Evolutionary conservation across 768 basidiomycete species (phyloP).

Genomic region (Trametes villosa): DNA sequence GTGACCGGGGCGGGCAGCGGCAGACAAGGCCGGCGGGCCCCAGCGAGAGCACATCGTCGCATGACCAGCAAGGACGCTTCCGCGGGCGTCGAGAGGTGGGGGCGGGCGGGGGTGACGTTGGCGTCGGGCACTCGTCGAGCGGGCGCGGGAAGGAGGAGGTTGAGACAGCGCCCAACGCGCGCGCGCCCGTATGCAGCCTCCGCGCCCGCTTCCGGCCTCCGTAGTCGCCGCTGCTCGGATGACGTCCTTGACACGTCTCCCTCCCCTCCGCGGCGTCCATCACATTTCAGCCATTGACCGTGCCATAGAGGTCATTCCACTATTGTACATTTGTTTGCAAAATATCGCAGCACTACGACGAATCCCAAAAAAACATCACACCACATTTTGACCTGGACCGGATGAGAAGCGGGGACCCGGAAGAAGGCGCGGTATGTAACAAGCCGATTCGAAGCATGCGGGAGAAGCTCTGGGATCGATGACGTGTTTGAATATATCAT

Average conservation of each 20-base stretch:
- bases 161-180: slow-evolving; percentile 18
- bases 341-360: too few relatives aligned
- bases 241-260: slow-evolving; percentile 7
- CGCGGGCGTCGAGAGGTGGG: slow-evolving; percentile 16
- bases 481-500: too few relatives aligned
- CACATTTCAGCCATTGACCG: not conserved
- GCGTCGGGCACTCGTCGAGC: slow-evolving; percentile 6
- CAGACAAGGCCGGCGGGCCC: slow-evolving; percentile 27
- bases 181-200: not conserved
- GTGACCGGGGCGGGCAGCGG: slow-evolving; percentile 22
- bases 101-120: not conserved
- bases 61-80: slow-evolving; percentile 37
- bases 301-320: too few relatives aligned
- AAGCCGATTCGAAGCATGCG: too few relatives aligned
- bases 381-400: too few relatives aligned
- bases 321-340: too few relatives aligned
- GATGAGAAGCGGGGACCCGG: too few relatives aligned
- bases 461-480: too few relatives aligned
- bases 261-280: not conserved
- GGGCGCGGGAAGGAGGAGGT: slow-evolving; percentile 7
- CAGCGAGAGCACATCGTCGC: slow-evolving; percentile 34
- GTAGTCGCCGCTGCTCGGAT: slow-evolving; percentile 4
- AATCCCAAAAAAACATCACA: too few relatives aligned
- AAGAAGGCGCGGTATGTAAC: too few relatives aligned
- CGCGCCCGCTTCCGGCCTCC: slow-evolving; percentile 12